Percentiles rank a stretch among this genome's conserved stretches.
These are phyloP conservation scores for Knufia fluminis DNA, from an alignment of 2,329 filamentous ascomycete genomes.

Conservation along the genomic window DNA sequence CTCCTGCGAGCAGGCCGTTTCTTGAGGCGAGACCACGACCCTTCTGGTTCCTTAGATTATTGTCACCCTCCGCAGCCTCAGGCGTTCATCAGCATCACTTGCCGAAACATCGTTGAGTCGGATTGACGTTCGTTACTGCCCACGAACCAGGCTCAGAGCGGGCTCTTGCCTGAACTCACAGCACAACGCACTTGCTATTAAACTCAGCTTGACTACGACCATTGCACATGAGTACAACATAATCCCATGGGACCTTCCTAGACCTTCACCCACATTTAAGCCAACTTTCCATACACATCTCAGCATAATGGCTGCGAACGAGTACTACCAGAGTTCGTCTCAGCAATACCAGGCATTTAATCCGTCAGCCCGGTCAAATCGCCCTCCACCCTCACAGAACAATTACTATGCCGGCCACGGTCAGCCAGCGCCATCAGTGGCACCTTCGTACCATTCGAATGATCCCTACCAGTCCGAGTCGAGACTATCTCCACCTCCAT, in stretches of 20 bases:
- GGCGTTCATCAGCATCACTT: background rate
- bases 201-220: background rate
- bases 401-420: background rate
- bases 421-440: background rate
- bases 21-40: background rate
- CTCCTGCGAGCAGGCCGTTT: too few species aligned
- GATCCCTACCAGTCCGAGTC: slow-evolving; percentile 11
- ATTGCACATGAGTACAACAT: background rate
- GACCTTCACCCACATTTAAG: background rate
- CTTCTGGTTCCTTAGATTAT: background rate
- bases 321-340: slow-evolving; percentile 46
- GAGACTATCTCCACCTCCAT: slow-evolving; percentile 8
- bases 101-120: background rate
- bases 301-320: slow-evolving; percentile 51
- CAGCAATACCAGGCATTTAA: slow-evolving; percentile 3
- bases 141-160: background rate
- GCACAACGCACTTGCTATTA: background rate
- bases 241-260: too few species aligned
- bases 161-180: background rate
- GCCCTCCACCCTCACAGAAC: background rate
- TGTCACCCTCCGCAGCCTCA: background rate
- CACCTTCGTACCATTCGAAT: slow-evolving; percentile 5
- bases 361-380: background rate
- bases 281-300: background rate
- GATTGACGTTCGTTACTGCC: background rate